phyloP scores from a whole-genome alignment of 148 eudicot genomes.

The Persicaria maculosa region DNA sequence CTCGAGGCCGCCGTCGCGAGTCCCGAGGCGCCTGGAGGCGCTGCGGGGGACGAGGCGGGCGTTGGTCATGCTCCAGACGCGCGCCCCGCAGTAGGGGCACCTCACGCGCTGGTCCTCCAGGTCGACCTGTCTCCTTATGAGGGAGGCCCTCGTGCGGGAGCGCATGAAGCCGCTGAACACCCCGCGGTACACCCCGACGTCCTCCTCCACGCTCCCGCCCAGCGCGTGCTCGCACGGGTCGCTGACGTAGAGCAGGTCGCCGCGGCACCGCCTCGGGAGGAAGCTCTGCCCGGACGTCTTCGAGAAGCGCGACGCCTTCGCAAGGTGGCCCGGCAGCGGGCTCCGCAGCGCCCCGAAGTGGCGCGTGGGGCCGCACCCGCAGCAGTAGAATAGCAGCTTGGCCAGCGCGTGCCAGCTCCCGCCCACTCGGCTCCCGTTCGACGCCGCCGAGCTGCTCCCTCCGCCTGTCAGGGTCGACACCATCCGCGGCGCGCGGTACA shows the following conservation, averaged over 20 bases:
- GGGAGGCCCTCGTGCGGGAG: constrained; percentile 49
- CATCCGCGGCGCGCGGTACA: constrained; percentile 51
- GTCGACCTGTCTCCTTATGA: constrained; percentile 45
- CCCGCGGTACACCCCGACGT: constrained; percentile 69
- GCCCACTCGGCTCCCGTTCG: constrained; percentile 25
- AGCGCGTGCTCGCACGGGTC: constrained; percentile 79
- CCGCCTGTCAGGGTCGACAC: constrained; percentile 34
- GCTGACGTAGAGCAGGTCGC: constrained; percentile 58
- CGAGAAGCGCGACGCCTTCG: constrained; percentile 57
- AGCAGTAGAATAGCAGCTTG: constrained; percentile 61
- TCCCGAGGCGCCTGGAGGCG: constrained; percentile 12
- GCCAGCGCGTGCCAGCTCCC: constrained; percentile 88
- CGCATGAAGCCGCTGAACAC: constrained; percentile 56
- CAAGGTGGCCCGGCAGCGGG: constrained; percentile 45
- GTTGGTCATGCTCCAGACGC: constrained; percentile 77
- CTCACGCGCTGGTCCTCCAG: constrained; percentile 51
- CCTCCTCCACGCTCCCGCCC: constrained; percentile 23
- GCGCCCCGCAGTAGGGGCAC: constrained; percentile 75
- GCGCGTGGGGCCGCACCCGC: constrained; percentile 56
- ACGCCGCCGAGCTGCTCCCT: constrained; percentile 2
- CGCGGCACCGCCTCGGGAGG: constrained; percentile 36
- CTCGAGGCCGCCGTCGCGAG: not conserved
- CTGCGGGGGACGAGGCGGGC: constrained; percentile 55
- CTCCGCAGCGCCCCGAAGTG: constrained; percentile 19
- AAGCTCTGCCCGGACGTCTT: constrained; percentile 86